Conservation (phyloP, 768 basidiomycete species). For the Suillus occidentalis region DNA sequence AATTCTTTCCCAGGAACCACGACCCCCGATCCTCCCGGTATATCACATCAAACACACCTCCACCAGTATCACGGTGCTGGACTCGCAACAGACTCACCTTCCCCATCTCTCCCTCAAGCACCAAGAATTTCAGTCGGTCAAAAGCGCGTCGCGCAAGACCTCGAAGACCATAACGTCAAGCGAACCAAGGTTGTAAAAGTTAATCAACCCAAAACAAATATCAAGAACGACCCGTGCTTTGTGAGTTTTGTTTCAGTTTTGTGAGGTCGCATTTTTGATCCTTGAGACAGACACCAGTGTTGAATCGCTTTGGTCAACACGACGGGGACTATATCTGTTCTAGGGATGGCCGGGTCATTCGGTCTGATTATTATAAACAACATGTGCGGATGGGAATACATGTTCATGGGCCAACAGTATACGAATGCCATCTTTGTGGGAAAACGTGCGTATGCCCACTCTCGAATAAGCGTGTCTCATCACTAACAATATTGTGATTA, state of each 20-base stretch:
- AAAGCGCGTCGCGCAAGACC: not conserved
- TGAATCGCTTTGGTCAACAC: not conserved
- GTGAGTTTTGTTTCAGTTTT: not conserved
- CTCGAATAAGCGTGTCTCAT: not conserved
- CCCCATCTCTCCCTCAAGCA: not conserved
- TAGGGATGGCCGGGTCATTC: not conserved
- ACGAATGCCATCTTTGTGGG: not conserved
- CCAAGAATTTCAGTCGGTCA: not conserved
- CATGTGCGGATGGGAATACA: not conserved
- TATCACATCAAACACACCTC: not conserved
- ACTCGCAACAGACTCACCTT: not conserved
- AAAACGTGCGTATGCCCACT: not conserved
- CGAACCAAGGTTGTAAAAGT: not conserved
- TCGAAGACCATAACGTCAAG: not conserved
- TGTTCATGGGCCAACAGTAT: not conserved
- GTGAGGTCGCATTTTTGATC: not conserved
- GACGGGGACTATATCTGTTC: not conserved
- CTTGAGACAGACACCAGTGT: not conserved
- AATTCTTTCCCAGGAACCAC: not conserved
- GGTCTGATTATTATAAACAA: not conserved
- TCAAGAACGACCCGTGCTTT: not conserved
- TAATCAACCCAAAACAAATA: not conserved
- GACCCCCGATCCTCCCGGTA: not conserved
- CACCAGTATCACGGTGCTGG: not conserved
- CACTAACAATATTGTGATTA: not conserved